Percentiles rank a stretch among this genome's conserved stretches.
Conservation (phyloP, 2,329 filamentous ascomycete genomes). For the Colletotrichum tanaceti region DNA sequence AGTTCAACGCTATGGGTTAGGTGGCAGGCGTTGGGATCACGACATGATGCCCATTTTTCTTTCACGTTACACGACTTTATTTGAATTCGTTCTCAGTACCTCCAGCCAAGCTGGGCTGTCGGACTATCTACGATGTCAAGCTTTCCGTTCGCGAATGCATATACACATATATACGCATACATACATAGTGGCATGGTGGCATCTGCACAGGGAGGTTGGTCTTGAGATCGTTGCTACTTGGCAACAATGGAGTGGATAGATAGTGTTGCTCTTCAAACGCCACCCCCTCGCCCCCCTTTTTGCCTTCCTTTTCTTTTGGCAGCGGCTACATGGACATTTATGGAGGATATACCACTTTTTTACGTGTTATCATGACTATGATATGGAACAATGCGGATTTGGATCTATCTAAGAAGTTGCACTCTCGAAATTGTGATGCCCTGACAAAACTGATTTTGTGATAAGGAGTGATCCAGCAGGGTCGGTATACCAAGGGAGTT, state of each 20-base stretch:
- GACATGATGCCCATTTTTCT: background rate
- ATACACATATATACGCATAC: background rate
- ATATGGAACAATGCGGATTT: slow-evolving; percentile 27
- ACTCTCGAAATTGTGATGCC: background rate
- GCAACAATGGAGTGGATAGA: slow-evolving; percentile 3
- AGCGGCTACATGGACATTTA: slow-evolving; percentile 23
- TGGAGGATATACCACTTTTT: slow-evolving; percentile 42
- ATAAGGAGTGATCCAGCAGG: background rate
- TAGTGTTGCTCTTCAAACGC: background rate
- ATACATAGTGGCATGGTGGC: background rate
- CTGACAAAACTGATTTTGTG: background rate
- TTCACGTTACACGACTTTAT: background rate
- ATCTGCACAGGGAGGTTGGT: slow-evolving; percentile 19
- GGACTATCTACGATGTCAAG: background rate
- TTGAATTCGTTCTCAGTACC: too few species aligned
- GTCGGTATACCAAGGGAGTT: too few species aligned
- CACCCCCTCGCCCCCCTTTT: background rate
- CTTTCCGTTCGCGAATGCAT: slow-evolving; percentile 15
- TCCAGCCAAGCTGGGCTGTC: background rate
- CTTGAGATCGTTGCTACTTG: slow-evolving; percentile 2
- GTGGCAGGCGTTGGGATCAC: background rate
- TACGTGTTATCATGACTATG: slow-evolving; percentile 30
- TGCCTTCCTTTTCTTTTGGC: background rate
- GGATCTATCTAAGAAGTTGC: background rate
- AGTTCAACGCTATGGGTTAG: slow-evolving; percentile 44